phyloP scores from a whole-genome alignment of 2,329 filamentous ascomycete species.

The Xylaria polymorpha region DNA sequence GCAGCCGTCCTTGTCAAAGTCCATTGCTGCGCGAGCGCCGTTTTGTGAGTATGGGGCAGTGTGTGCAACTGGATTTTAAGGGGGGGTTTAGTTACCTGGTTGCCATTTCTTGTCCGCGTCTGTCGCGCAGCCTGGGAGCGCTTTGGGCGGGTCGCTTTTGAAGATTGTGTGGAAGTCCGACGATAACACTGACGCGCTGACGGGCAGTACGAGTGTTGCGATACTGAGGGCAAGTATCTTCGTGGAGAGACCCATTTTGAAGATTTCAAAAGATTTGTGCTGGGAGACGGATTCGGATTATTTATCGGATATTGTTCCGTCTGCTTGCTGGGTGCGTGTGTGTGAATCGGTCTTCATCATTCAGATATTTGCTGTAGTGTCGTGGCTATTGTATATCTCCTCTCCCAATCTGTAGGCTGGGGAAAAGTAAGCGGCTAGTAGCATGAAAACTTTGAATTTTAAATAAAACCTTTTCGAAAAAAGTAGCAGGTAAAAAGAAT shows the following conservation, averaged over 20 bases:
- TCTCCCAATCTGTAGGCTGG: too few species aligned
- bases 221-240: conserved; percentile 16
- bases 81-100: conserved; percentile 26
- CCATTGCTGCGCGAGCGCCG: conserved; percentile 40
- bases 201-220: conserved; percentile 19
- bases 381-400: too few species aligned
- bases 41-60: neutral
- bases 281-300: neutral
- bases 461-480: too few species aligned
- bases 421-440: too few species aligned
- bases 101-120: conserved; percentile 35
- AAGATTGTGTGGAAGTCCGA: conserved; percentile 2
- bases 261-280: neutral
- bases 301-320: too few species aligned
- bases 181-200: conserved; percentile 11
- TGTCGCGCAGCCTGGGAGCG: conserved; percentile 31
- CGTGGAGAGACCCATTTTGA: conserved; percentile 20
- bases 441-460: too few species aligned
- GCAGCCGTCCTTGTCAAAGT: conserved; percentile 54
- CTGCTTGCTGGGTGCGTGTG: too few species aligned
- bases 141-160: conserved; percentile 32
- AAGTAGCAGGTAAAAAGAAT: too few species aligned
- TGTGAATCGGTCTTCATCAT: too few species aligned
- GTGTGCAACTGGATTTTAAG: neutral
- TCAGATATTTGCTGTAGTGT: too few species aligned